Conservation (phyloP, 768 basidiomycete species). For the Mycena vulgaris region DNA sequence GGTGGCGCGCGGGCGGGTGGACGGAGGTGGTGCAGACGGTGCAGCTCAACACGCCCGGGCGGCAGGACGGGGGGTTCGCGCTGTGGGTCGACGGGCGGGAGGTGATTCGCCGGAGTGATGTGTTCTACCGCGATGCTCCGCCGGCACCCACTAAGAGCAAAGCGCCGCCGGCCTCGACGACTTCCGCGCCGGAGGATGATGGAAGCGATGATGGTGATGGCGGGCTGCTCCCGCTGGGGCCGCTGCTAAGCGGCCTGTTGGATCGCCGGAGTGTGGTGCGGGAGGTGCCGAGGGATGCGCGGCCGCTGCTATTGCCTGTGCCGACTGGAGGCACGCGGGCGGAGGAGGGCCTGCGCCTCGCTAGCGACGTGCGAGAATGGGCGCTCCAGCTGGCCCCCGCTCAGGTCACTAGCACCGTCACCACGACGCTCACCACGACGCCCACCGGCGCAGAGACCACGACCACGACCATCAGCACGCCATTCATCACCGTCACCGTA, state of each 20-base stretch:
- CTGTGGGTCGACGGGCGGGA: slow-evolving; percentile 74
- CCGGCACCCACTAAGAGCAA: slow-evolving; percentile 10
- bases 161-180: slow-evolving; percentile 3
- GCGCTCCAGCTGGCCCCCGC: slow-evolving; percentile 1
- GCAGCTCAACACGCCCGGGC: slow-evolving; percentile 80
- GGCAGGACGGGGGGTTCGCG: slow-evolving; percentile 74
- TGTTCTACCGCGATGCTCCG: slow-evolving; percentile 71
- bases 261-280: slow-evolving; percentile 15
- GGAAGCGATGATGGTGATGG: background rate
- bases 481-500: slow-evolving; percentile 6
- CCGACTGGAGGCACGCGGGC: background rate
- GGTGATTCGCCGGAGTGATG: slow-evolving; percentile 68
- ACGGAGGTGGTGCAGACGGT: slow-evolving; percentile 81
- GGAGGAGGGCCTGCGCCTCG: slow-evolving; percentile 7
- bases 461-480: slow-evolving; percentile 20
- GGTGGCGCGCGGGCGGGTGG: slow-evolving; percentile 75
- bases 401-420: background rate
- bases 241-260: slow-evolving; percentile 32
- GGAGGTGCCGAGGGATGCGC: background rate
- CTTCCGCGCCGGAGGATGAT: background rate
- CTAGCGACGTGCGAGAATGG: background rate
- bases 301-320: slow-evolving; percentile 11
- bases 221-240: background rate
- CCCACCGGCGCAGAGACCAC: background rate
- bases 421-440: background rate